Evolutionary conservation across 345 rosid genomes (phyloP), one percentile per base, ranked within the genome.

Genomic region (Nasturtium officinale): DNA sequence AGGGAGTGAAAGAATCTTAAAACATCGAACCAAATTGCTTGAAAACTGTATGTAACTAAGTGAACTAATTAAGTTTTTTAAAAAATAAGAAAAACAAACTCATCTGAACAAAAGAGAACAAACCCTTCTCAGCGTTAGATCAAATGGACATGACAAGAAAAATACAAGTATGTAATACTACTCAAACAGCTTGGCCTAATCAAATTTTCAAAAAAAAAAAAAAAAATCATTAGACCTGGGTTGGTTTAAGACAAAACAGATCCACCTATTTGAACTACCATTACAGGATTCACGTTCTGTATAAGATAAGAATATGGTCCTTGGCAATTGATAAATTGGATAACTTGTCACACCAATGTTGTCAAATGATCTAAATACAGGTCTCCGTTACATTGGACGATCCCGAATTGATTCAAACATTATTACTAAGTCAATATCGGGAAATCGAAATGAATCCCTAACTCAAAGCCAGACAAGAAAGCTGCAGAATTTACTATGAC

Each of bases 401-500:
- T 23, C 25, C n/a, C 15, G 3, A 53, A 53, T 17, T 45, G 32
- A 61, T 51, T 25, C 16, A 61, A 7, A 33, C 16, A 47, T 33
- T 4, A 48, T 15, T 20, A 20, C 57, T 21, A 47, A 58, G 58
- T 47, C 59, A 72, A 38, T 25, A 72, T 61, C 17, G 3, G 23
- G 29, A 28, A 69, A 21, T 47, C 66, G 11, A 71, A 70, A 69
- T 57, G 38, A 58, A 70, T 7, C 58, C 64, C 58, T 40, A 67
- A 67, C 30, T 40, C 40, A 30, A 47, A 67, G 5, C n/a, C 5
- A 45, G 12, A 45, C 0, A 38, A 18, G 18, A 40, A 42, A 54
- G 48, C 3, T 43, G 73, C 52, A 42, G 25, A 70, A 57, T 69
- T 58, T 45, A 23, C 25, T 2, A 46, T 1, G 30, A 59, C 1